Percentiles rank a stretch among this genome's conserved stretches.
phyloP scores from a whole-genome alignment of 176 grass and related monocot genomes.

The Aegilops speltoides region DNA sequence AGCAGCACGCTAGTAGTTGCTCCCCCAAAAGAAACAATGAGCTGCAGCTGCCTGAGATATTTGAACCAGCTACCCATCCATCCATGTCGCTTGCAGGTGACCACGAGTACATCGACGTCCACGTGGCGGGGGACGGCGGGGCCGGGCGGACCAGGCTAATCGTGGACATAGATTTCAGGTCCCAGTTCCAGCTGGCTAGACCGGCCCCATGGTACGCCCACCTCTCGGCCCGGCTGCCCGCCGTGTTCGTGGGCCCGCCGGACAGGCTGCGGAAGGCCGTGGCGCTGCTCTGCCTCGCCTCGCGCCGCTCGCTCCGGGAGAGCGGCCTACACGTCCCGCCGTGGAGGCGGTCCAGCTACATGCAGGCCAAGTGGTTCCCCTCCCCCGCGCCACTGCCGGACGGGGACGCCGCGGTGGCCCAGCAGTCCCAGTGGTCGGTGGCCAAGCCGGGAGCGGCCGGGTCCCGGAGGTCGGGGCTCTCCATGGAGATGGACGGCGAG shows the following conservation, averaged over 20 bases:
- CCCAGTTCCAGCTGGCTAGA: slow-evolving; percentile 68
- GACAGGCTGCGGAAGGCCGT: slow-evolving; percentile 59
- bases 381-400: background rate
- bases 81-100: slow-evolving; percentile 43
- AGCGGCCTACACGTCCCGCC: slow-evolving; percentile 76
- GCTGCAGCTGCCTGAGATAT: background rate
- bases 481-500: background rate
- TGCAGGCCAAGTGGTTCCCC: slow-evolving; percentile 69
- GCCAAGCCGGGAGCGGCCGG: too few species aligned
- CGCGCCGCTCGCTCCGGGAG: slow-evolving; percentile 62
- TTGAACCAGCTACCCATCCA: background rate
- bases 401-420: background rate
- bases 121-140: slow-evolving; percentile 4
- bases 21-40: background rate
- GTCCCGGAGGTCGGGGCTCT: slow-evolving; percentile 11
- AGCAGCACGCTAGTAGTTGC: background rate
- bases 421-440: too few species aligned
- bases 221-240: slow-evolving; percentile 42
- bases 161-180: slow-evolving; percentile 69
- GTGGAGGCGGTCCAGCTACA: slow-evolving; percentile 67
- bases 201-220: slow-evolving; percentile 57
- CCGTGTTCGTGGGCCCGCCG: slow-evolving; percentile 48
- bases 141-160: slow-evolving; percentile 35
- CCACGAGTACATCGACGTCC: slow-evolving; percentile 69
- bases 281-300: slow-evolving; percentile 52